Conservation (phyloP, 2,329 filamentous ascomycete genomes). For the Rugonectria rugulosa region DNA sequence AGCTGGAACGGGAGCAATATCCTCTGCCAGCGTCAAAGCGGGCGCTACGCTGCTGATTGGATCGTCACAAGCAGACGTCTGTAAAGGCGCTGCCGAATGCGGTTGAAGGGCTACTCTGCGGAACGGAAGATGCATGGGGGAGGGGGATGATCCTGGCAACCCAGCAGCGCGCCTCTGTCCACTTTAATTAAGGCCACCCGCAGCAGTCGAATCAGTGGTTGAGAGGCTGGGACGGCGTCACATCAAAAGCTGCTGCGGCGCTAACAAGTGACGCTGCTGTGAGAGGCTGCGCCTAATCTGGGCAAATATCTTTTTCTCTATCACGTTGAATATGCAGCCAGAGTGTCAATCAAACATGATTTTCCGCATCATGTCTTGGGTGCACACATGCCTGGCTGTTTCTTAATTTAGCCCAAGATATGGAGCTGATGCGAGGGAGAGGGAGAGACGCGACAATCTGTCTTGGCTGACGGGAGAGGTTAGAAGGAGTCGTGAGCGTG, state of each 20-base stretch:
- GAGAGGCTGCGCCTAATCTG: too few relatives aligned
- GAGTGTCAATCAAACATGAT: too few relatives aligned
- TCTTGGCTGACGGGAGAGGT: conserved; percentile 19
- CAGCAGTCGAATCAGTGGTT: conserved; percentile 17
- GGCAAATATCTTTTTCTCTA: too few relatives aligned
- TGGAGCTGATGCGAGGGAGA: conserved; percentile 3
- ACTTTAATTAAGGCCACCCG: conserved; percentile 31
- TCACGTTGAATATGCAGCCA: too few relatives aligned
- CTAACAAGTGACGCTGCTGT: conserved; percentile 24
- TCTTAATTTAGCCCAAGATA: conserved; percentile 16
- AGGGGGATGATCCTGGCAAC: conserved; percentile 21
- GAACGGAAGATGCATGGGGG: not conserved
- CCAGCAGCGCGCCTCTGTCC: too few relatives aligned
- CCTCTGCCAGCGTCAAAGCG: conserved; percentile 13
- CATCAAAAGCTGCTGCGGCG: conserved; percentile 23
- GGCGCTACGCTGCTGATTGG: conserved; percentile 30
- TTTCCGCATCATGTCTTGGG: too few relatives aligned
- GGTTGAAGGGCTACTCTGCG: conserved; percentile 1
- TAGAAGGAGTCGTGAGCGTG: not conserved
- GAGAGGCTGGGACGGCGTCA: conserved; percentile 4
- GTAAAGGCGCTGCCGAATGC: conserved; percentile 18
- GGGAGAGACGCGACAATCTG: conserved; percentile 1
- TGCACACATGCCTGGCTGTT: too few relatives aligned
- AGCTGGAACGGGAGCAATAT: conserved; percentile 16
- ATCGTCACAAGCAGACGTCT: conserved; percentile 6